Conservation (phyloP, 768 basidiomycete genomes). For the Suillus fuscotomentosus region DNA sequence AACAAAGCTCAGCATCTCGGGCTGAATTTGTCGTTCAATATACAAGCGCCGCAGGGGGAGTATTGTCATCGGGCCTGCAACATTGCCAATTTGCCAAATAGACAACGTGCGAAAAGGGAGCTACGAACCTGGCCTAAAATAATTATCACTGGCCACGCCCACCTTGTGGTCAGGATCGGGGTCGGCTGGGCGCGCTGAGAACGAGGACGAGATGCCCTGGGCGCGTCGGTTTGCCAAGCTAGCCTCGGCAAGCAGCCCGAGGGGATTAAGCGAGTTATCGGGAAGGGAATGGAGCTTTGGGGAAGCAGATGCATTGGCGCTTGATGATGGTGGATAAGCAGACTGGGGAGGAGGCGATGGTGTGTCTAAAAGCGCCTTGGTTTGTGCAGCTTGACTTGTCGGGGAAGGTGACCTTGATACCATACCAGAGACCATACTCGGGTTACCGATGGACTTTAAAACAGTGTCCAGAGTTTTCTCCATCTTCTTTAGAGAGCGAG, state of each 20-base stretch:
- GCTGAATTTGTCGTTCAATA: slow-evolving; percentile 88
- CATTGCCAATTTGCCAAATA: slow-evolving; percentile 9
- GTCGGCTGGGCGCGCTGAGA: slow-evolving; percentile 38
- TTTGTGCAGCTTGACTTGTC: slow-evolving; percentile 43
- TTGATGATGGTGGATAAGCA: slow-evolving; percentile 21
- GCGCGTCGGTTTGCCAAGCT: slow-evolving; percentile 74
- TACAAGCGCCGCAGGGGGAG: slow-evolving; percentile 77
- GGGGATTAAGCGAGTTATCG: slow-evolving; percentile 88
- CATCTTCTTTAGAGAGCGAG: slow-evolving; percentile 85
- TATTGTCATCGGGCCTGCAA: slow-evolving; percentile 81
- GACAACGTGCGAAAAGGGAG: slow-evolving; percentile 2
- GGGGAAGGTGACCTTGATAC: slow-evolving; percentile 83
- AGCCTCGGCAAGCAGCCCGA: slow-evolving; percentile 90
- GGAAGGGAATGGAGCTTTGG: slow-evolving; percentile 90
- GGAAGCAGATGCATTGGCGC: slow-evolving; percentile 43
- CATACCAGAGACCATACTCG: slow-evolving; percentile 74
- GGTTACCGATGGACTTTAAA: slow-evolving; percentile 84
- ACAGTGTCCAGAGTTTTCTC: slow-evolving; percentile 92
- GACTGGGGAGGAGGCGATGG: slow-evolving; percentile 49
- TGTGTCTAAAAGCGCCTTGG: slow-evolving; percentile 57
- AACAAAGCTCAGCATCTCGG: slow-evolving; percentile 91
- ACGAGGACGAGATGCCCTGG: slow-evolving; percentile 42
- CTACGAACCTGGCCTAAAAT: slow-evolving; percentile 83
- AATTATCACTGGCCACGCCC: slow-evolving; percentile 83
- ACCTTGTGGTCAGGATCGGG: slow-evolving; percentile 48